Evolutionary conservation across 2,329 filamentous ascomycete species (phyloP).

Genomic region (Sclerotinia sclerotiorum): DNA sequence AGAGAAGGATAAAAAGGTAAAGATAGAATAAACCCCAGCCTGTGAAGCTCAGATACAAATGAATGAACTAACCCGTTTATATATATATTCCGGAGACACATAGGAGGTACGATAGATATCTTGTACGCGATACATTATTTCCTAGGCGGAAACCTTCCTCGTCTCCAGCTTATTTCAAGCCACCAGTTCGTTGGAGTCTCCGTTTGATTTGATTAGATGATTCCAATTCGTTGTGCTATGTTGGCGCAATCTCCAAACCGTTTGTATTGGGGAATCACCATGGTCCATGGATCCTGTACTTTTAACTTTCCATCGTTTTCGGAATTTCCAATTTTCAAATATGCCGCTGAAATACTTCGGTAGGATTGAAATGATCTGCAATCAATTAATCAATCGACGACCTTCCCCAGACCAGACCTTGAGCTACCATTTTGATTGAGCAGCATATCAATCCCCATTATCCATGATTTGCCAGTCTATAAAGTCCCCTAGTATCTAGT

Average conservation of each 20-base stretch:
- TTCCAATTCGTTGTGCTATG: background rate
- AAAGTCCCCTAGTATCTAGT: background rate
- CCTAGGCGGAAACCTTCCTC: background rate
- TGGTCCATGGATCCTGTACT: background rate
- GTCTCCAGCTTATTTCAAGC: constrained; percentile 2
- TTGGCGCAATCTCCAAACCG: constrained; percentile 14
- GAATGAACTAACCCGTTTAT: background rate
- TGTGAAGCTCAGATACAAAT: background rate
- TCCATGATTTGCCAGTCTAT: background rate
- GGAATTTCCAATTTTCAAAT: background rate
- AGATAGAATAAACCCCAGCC: background rate
- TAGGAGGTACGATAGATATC: background rate
- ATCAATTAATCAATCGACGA: background rate
- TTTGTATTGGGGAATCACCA: background rate
- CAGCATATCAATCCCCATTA: background rate
- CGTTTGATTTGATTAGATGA: constrained; percentile 1
- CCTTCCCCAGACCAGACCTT: background rate
- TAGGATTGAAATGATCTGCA: background rate
- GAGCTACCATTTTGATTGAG: background rate
- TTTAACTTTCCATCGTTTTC: background rate
- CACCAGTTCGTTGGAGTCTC: background rate
- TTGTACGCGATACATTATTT: background rate
- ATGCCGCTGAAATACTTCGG: background rate
- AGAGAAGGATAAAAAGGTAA: background rate
- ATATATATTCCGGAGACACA: background rate